Evolutionary conservation across 73 alveolate genomes (phyloP).

Genomic region (Paramecium tetraurelia): DNA sequence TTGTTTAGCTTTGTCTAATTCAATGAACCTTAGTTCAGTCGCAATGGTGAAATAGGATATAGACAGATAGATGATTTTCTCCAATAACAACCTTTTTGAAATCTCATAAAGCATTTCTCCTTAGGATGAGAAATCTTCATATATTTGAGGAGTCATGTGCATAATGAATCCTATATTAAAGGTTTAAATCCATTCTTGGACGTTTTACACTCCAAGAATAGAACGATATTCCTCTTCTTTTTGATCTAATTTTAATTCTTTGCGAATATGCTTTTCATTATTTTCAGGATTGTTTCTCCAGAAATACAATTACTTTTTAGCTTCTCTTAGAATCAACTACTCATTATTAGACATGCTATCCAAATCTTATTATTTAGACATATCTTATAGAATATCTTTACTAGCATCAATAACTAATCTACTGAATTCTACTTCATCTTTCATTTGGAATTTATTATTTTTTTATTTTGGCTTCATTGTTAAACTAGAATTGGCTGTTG

Average conservation of each 20-base stretch:
- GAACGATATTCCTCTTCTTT: constrained; percentile 59
- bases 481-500: not conserved
- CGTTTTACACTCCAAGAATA: constrained; percentile 57
- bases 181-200: constrained; percentile 52
- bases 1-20: constrained; percentile 50
- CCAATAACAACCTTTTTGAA: constrained; percentile 44
- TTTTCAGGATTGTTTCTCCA: constrained; percentile 66
- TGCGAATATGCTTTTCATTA: constrained; percentile 55
- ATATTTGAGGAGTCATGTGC: constrained; percentile 58
- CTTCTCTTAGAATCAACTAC: constrained; percentile 27
- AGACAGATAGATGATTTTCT: constrained; percentile 54
- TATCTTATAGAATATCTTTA: constrained; percentile 25
- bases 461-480: not conserved
- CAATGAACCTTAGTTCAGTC: constrained; percentile 59
- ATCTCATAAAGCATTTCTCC: constrained; percentile 61
- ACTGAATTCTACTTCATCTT: constrained; percentile 57
- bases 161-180: constrained; percentile 60
- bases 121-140: constrained; percentile 35
- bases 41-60: constrained; percentile 59
- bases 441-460: not conserved
- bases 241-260: constrained; percentile 42
- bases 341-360: constrained; percentile 27
- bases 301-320: constrained; percentile 48
- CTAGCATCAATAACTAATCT: constrained; percentile 53
- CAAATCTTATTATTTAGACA: constrained; percentile 40